Conservation (phyloP, 2,329 filamentous ascomycete genomes). For the Chaetomiaceae sp. region DNA sequence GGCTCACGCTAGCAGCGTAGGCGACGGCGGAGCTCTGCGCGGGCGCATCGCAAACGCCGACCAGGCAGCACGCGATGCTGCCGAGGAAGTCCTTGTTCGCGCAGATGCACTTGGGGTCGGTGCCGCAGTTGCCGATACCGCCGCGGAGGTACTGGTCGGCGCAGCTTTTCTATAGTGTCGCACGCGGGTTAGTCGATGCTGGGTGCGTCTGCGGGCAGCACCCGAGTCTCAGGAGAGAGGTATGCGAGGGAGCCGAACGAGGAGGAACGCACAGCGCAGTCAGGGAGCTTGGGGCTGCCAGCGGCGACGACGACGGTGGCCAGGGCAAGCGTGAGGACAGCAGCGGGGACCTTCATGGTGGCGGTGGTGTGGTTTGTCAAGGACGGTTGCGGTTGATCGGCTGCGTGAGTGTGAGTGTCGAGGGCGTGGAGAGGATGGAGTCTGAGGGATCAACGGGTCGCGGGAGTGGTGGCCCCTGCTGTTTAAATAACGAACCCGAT, state of each 20-base stretch:
- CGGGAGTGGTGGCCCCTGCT: neutral
- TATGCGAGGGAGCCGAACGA: too few species aligned
- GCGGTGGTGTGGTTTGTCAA: conserved; percentile 10
- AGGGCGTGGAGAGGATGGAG: neutral
- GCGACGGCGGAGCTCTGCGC: conserved; percentile 30
- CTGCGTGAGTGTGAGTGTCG: neutral
- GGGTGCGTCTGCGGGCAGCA: too few species aligned
- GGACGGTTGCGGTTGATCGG: conserved; percentile 4
- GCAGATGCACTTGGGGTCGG: conserved; percentile 39
- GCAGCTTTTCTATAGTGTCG: conserved; percentile 28
- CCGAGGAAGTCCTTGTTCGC: conserved; percentile 36
- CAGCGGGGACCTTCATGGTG: conserved; percentile 40
- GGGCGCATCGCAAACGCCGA: conserved; percentile 27
- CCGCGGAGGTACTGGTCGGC: conserved; percentile 28
- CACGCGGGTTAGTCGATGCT: conserved; percentile 11
- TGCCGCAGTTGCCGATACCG: conserved; percentile 34
- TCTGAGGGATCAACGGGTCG: neutral
- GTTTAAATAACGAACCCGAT: neutral
- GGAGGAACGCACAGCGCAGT: conserved; percentile 48
- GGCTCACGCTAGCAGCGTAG: conserved; percentile 30
- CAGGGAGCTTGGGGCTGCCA: conserved; percentile 39
- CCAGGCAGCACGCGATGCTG: conserved; percentile 37
- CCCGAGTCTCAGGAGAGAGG: neutral
- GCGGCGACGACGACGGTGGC: conserved; percentile 51
- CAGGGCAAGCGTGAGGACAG: conserved; percentile 45